Evolutionary conservation across 345 rosid species (phyloP).

Genomic region (Cardamine occulta): DNA sequence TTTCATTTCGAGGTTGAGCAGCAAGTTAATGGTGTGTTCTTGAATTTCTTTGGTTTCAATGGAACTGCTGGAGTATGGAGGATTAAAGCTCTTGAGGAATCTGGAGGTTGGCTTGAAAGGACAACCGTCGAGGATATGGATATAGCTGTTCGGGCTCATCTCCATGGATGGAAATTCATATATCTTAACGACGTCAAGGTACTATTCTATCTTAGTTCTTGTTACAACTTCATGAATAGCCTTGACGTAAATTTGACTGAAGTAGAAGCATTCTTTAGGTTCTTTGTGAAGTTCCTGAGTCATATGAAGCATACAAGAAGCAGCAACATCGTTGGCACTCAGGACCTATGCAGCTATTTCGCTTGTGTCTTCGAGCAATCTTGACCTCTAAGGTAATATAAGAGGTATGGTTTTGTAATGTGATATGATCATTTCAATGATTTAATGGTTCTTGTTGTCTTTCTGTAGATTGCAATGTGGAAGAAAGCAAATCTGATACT

Average conservation of each 20-base stretch:
- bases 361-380: slow-evolving; percentile 74
- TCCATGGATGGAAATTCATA: slow-evolving; percentile 83
- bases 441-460: not conserved
- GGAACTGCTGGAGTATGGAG: slow-evolving; percentile 95
- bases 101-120: slow-evolving; percentile 93
- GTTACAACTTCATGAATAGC: not conserved
- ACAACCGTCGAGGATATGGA: slow-evolving; percentile 91
- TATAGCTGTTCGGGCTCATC: slow-evolving; percentile 90
- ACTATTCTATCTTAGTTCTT: slow-evolving; percentile 1
- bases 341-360: slow-evolving; percentile 89
- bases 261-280: slow-evolving; percentile 47
- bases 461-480: slow-evolving; percentile 64
- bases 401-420: not conserved
- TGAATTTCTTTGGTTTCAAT: slow-evolving; percentile 85
- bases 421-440: not conserved
- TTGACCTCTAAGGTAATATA: slow-evolving; percentile 66
- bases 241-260: not conserved
- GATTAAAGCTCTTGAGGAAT: slow-evolving; percentile 81
- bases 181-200: slow-evolving; percentile 83
- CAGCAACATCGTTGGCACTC: slow-evolving; percentile 95
- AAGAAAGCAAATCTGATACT: slow-evolving; percentile 79
- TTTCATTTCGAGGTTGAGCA: slow-evolving; percentile 88
- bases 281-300: slow-evolving; percentile 86
- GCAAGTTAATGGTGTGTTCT: slow-evolving; percentile 76
- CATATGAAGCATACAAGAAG: slow-evolving; percentile 87